Conservation (phyloP, 768 basidiomycete species). For the Goffeauzyma gilvescens region DNA sequence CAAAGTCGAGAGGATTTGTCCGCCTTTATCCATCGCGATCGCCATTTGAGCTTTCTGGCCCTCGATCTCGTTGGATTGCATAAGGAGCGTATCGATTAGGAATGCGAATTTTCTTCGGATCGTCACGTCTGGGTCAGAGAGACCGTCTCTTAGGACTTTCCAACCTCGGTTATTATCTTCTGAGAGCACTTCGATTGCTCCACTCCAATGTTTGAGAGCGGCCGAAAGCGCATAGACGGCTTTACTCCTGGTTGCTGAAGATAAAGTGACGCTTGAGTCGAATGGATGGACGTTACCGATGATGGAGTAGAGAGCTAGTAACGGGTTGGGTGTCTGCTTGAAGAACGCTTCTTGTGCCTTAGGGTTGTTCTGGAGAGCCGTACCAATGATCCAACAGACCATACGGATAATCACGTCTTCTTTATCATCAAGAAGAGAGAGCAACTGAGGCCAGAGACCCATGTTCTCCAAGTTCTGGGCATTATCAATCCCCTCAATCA, state of each 20-base stretch:
- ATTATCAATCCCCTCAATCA: slow-evolving; percentile 32
- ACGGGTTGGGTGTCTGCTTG: slow-evolving; percentile 18
- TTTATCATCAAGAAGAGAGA: slow-evolving; percentile 20
- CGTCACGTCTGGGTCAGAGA: slow-evolving; percentile 20
- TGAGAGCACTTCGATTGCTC: slow-evolving; percentile 20
- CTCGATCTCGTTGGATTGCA: slow-evolving; percentile 16
- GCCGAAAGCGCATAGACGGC: slow-evolving; percentile 30
- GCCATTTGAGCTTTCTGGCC: slow-evolving; percentile 16
- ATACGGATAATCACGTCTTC: slow-evolving; percentile 22
- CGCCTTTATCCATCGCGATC: slow-evolving; percentile 13
- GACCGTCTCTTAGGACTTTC: slow-evolving; percentile 15
- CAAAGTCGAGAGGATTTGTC: slow-evolving; percentile 1
- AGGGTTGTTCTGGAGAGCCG: slow-evolving; percentile 33
- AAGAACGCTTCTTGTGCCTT: slow-evolving; percentile 33
- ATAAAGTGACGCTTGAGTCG: slow-evolving; percentile 10
- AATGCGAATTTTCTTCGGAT: slow-evolving; percentile 31
- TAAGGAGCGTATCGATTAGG: slow-evolving; percentile 26
- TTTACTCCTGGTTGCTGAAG: slow-evolving; percentile 23
- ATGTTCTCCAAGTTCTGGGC: slow-evolving; percentile 31
- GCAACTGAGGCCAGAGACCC: slow-evolving; percentile 29
- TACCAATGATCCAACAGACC: slow-evolving; percentile 31
- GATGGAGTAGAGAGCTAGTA: slow-evolving; percentile 23
- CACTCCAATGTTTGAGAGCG: slow-evolving; percentile 30
- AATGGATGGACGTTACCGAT: slow-evolving; percentile 18
- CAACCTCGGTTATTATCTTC: slow-evolving; percentile 20